phyloP scores from a whole-genome alignment of 2,329 filamentous ascomycete genomes.

The Bipolaris gigantea region DNA sequence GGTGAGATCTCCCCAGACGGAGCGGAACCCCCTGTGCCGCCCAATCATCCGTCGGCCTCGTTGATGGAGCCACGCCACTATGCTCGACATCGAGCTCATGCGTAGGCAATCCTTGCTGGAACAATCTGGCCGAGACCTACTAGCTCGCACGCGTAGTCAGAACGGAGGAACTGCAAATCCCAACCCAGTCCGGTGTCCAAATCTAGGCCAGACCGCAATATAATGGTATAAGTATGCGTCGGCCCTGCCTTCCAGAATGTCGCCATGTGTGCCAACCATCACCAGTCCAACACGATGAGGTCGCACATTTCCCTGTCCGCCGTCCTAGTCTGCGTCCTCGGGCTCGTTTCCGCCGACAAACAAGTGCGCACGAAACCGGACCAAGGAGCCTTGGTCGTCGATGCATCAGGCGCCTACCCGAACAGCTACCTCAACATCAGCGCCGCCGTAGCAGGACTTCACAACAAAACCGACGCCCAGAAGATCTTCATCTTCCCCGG shows the following conservation, averaged over 20 bases:
- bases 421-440: slow-evolving; percentile 22
- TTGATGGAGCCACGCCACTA: background rate
- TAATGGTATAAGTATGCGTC: slow-evolving; percentile 1
- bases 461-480: slow-evolving; percentile 15
- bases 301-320: background rate
- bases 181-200: background rate
- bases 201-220: too few relatives aligned
- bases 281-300: background rate
- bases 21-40: slow-evolving; percentile 7
- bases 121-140: background rate
- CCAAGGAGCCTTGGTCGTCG: slow-evolving; percentile 22
- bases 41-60: slow-evolving; percentile 10
- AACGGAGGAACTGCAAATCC: slow-evolving; percentile 11
- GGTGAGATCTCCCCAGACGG: slow-evolving; percentile 8
- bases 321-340: background rate
- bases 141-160: background rate
- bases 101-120: background rate
- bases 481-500: slow-evolving; percentile 61
- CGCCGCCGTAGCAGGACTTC: slow-evolving; percentile 17
- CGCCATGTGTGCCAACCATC: background rate
- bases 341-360: slow-evolving; percentile 9
- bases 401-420: slow-evolving; percentile 16
- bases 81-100: slow-evolving; percentile 8
- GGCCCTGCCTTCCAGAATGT: background rate
- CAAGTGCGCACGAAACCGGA: slow-evolving; percentile 15